Percentiles rank a stretch among this genome's conserved stretches.
Evolutionary conservation across 1,139 yeast genomes (phyloP).

Genomic region (Kodamaea suecica): DNA sequence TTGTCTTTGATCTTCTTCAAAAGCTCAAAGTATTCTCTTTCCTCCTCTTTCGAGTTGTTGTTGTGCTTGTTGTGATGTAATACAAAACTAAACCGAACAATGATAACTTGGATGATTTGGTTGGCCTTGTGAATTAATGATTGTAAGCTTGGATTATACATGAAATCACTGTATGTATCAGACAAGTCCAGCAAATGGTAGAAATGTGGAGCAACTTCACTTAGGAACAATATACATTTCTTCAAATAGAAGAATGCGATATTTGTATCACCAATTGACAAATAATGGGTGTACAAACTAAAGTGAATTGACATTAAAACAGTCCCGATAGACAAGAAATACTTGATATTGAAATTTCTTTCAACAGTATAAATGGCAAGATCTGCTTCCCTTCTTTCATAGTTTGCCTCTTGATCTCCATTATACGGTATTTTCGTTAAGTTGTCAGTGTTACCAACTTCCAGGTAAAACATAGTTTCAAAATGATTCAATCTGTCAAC

Average conservation of each 20-base stretch:
- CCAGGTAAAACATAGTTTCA: constrained; percentile 7
- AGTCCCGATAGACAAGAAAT: constrained; percentile 27
- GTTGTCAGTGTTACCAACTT: constrained; percentile 5
- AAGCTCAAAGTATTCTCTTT: constrained; percentile 9
- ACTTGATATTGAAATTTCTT: constrained; percentile 26
- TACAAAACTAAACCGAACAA: constrained; percentile 22
- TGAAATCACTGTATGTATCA: constrained; percentile 35
- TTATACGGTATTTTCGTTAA: constrained; percentile 1
- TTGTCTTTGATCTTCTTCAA: constrained; percentile 7
- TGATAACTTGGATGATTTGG: constrained; percentile 30
- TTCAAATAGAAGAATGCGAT: constrained; percentile 32
- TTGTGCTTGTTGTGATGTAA: constrained; percentile 10
- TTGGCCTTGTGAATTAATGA: constrained; percentile 35
- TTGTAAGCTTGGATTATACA: constrained; percentile 41
- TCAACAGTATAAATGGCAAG: constrained; percentile 17
- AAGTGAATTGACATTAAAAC: constrained; percentile 34
- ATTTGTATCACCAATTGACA: constrained; percentile 18
- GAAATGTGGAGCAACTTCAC: constrained; percentile 38
- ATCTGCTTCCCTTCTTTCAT: constrained; percentile 12
- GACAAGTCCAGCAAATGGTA: constrained; percentile 30
- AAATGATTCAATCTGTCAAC: constrained; percentile 10
- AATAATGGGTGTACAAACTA: constrained; percentile 37
- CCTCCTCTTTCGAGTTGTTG: constrained; percentile 9
- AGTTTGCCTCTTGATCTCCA: constrained; percentile 1
- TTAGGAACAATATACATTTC: constrained; percentile 28